phyloP scores from a whole-genome alignment of 108 stramenopile species.

The Cyclostephanos tholiformis region DNA sequence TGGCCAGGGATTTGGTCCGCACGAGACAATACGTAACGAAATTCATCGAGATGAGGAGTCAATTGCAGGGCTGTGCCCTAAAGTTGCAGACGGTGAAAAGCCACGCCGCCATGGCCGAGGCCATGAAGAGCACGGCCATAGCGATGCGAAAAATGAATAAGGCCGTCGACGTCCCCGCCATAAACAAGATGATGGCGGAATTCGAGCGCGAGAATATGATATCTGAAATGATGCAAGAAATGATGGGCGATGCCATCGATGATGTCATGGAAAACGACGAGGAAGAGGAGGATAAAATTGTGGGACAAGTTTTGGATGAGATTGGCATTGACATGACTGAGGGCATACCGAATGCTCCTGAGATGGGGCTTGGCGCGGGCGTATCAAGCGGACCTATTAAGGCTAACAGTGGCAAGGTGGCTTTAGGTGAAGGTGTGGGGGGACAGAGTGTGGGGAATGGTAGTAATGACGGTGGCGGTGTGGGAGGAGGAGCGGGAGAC shows the following conservation, averaged over 20 bases:
- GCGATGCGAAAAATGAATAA: conserved; percentile 96
- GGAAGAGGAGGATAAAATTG: conserved; percentile 93
- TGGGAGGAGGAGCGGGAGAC: conserved; percentile 54
- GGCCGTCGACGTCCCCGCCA: conserved; percentile 89
- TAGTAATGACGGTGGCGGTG: conserved; percentile 22
- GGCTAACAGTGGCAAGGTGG: conserved; percentile 33
- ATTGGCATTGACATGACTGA: conserved; percentile 85
- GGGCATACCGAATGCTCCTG: conserved; percentile 77
- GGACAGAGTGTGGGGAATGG: conserved; percentile 5
- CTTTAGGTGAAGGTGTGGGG: conserved; percentile 18
- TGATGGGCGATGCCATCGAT: conserved; percentile 95
- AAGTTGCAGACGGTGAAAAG: conserved; percentile 95
- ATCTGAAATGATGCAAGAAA: conserved; percentile 95
- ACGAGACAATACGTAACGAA: conserved; percentile 92
- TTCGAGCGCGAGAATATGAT: conserved; percentile 95
- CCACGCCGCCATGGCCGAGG: conserved; percentile 95
- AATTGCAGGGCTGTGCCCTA: conserved; percentile 91
- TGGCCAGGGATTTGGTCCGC: conserved; percentile 96
- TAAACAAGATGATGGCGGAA: conserved; percentile 97
- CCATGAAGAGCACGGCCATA: conserved; percentile 88
- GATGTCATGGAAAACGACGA: conserved; percentile 92
- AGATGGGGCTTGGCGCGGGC: conserved; percentile 42
- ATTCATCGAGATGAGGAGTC: conserved; percentile 96
- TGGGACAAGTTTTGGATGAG: conserved; percentile 88
- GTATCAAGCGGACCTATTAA: conserved; percentile 29